phyloP scores from a whole-genome alignment of 768 basidiomycete species.

The Xanthoconium stramineum region DNA sequence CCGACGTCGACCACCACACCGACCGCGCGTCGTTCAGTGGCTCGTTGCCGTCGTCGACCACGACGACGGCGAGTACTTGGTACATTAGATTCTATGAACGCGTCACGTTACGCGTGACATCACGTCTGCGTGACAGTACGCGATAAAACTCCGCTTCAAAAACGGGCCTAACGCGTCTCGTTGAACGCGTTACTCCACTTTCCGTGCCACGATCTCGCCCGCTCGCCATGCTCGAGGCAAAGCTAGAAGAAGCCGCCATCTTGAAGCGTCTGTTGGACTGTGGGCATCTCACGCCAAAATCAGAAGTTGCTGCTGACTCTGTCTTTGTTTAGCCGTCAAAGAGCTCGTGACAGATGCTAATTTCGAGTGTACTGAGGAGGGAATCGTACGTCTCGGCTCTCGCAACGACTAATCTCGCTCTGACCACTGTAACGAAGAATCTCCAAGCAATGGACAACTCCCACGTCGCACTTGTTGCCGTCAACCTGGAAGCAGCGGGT shows the following conservation, averaged over 20 bases:
- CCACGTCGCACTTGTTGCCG: conserved; percentile 94
- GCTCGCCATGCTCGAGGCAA: conserved; percentile 80
- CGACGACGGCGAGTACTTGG: not conserved
- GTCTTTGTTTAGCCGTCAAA: conserved; percentile 72
- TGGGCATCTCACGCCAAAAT: conserved; percentile 35
- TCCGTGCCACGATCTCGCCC: conserved; percentile 5
- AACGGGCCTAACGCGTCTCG: conserved; percentile 28
- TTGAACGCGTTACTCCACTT: conserved; percentile 14
- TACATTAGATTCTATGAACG: too few relatives aligned
- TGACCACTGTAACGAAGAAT: conserved; percentile 38
- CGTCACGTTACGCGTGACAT: conserved; percentile 29
- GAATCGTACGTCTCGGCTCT: conserved; percentile 55
- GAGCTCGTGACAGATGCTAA: conserved; percentile 97
- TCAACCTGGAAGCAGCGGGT: conserved; percentile 72
- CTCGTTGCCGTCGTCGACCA: not conserved
- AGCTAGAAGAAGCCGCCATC: conserved; percentile 79
- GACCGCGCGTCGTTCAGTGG: not conserved
- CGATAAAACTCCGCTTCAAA: conserved; percentile 35
- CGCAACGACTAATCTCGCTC: not conserved
- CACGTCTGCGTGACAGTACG: conserved; percentile 28
- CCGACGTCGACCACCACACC: not conserved
- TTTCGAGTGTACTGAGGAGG: conserved; percentile 95
- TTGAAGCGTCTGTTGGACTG: conserved; percentile 94
- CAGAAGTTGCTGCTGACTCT: not conserved
- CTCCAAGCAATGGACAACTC: conserved; percentile 99